These are phyloP conservation scores for Penicillium sp. DNA, from an alignment of 2,329 filamentous ascomycete species.

Conservation along the genomic window DNA sequence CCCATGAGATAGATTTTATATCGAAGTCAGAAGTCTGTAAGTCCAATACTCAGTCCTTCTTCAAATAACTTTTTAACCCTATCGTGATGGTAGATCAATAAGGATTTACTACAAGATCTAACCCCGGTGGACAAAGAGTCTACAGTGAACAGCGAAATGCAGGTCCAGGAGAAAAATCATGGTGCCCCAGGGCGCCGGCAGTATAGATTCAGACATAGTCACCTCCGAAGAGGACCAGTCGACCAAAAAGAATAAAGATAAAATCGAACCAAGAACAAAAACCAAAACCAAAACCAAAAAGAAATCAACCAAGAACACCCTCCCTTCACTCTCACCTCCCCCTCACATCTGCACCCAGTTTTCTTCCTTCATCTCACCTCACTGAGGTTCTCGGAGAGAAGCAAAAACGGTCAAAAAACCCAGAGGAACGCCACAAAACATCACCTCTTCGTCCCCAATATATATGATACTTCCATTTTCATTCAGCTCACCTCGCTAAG, in stretches of 20 bases:
- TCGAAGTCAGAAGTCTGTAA: neutral
- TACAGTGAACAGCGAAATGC: neutral
- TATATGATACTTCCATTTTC: neutral
- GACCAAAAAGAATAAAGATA: neutral
- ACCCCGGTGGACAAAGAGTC: neutral
- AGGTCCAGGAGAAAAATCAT: neutral
- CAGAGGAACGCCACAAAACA: neutral
- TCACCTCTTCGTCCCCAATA: neutral
- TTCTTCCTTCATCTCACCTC: neutral
- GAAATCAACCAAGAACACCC: neutral
- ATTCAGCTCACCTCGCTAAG: neutral
- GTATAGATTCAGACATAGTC: neutral
- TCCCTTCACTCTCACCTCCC: neutral
- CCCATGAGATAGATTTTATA: neutral
- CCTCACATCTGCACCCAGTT: neutral
- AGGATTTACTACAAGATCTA: neutral
- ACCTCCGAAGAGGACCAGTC: neutral
- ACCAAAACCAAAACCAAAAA: no score
- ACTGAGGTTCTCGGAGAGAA: constrained; percentile 1
- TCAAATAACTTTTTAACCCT: neutral
- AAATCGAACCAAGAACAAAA: neutral
- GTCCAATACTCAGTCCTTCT: neutral
- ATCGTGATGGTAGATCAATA: neutral
- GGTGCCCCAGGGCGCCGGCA: neutral
- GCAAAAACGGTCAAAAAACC: neutral